These are phyloP conservation scores for Vitis hybrid DNA, from an alignment of 177 flowering plant species.

Conservation along the genomic window DNA sequence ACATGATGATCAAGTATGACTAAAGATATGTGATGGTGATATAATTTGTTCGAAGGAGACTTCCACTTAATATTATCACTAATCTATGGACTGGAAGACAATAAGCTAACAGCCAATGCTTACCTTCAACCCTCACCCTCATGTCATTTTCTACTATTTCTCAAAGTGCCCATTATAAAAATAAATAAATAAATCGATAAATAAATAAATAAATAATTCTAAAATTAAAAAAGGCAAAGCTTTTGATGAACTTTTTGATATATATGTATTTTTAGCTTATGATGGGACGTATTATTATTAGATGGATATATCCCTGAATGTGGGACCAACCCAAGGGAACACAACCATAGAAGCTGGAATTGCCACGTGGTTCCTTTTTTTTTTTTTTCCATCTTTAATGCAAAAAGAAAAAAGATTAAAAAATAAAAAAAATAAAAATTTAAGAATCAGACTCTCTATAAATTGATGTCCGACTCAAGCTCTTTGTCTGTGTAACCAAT, in stretches of 20 bases:
- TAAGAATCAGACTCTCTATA: neutral
- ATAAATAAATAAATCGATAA: neutral
- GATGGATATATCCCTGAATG: slow-evolving; percentile 24
- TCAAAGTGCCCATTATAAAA: neutral
- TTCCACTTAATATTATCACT: no score
- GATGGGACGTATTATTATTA: slow-evolving; percentile 18
- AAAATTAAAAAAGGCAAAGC: neutral
- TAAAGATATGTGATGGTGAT: no score
- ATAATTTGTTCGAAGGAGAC: no score
- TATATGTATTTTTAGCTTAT: neutral
- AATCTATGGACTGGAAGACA: no score
- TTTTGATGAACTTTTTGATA: neutral
- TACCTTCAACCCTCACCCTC: no score
- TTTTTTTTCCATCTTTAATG: neutral
- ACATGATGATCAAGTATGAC: no score
- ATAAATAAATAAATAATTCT: neutral
- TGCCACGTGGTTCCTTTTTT: slow-evolving; percentile 40
- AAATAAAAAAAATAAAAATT: slow-evolving; percentile 13
- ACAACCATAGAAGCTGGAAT: slow-evolving; percentile 30
- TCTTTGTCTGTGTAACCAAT: no score
- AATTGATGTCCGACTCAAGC: neutral
- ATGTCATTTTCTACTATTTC: slow-evolving; percentile 6
- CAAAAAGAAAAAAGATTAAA: neutral
- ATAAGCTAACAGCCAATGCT: no score
- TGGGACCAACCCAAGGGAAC: slow-evolving; percentile 33